Evolutionary conservation across 208 protist species (phyloP), one percentile per base, ranked within the genome.

Genomic region (Polymyxa betae): DNA sequence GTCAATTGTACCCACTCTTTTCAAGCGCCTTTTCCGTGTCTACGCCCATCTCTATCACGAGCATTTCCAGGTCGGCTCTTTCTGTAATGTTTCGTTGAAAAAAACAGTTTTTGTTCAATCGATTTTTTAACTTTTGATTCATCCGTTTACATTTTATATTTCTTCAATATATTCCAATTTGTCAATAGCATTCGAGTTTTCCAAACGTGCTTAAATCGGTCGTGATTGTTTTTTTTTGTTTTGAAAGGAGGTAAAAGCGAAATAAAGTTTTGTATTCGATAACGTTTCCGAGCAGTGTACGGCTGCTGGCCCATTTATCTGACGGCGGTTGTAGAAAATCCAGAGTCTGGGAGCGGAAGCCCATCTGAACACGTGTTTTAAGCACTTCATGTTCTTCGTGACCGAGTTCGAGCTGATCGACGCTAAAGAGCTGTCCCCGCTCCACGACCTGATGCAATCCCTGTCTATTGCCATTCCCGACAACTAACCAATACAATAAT

Each of bases 11-110:
- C 38, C 96, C 45, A 98, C 96, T 45, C 98, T 98, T 20, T 98
- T 98, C 92, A 97, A 97, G 77, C 94, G 98, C 38, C 94, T 99
- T 29, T 99, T 99, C 93, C 94, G 98, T 41, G 97, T 99, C 0
- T 99, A 99, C 92, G 98, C 97, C n/a, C 98, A 99, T 91, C 97
- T 99, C 41, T 99, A 99, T 93, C 96, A 98, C 93, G 95, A 95
- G 29, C 98, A 99, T 93, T 98, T 98, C 90, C 89, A 60, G 49
- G 49, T 60, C 5, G 49, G 5, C 24, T 60, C 24, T 24, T 60
- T 24, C 49, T 60, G n/a, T 24, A 60, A 24, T 29, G 5, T 60
- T 24, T 5, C 49, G 49, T 5, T 60, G 49, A 60, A 5, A 29
- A 5, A 29, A 24, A 5, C 5, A 60, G 5, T 60, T 60, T 24